phyloP scores from a whole-genome alignment of 352 stramenopile species.

The Blastocystis sp. region DNA sequence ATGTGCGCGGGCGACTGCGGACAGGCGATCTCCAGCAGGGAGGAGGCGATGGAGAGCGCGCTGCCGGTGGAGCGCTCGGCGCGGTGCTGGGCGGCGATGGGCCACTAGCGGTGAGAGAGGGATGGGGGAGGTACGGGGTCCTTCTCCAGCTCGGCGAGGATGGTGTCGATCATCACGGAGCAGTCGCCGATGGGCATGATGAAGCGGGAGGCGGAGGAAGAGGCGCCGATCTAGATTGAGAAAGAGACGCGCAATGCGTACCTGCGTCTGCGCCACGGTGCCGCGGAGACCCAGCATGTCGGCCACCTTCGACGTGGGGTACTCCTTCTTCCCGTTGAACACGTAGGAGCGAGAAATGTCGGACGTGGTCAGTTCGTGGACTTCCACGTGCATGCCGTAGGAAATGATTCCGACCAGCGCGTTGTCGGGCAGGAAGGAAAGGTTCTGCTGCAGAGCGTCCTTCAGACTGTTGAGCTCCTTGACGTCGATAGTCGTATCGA shows the following conservation, averaged over 20 bases:
- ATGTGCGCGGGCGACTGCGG: slow-evolving; percentile 90
- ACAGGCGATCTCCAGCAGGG: slow-evolving; percentile 91
- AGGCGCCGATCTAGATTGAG: slow-evolving; percentile 72
- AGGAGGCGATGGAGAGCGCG: slow-evolving; percentile 92
- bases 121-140: slow-evolving; percentile 81
- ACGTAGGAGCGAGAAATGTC: slow-evolving; percentile 95
- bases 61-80: slow-evolving; percentile 92
- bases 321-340: slow-evolving; percentile 98
- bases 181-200: slow-evolving; percentile 94
- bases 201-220: slow-evolving; percentile 82
- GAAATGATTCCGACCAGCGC: slow-evolving; percentile 96
- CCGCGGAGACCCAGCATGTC: slow-evolving; percentile 90
- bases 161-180: slow-evolving; percentile 93
- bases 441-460: slow-evolving; percentile 85
- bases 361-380: slow-evolving; percentile 95
- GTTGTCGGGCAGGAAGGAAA: slow-evolving; percentile 96
- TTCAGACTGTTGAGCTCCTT: slow-evolving; percentile 96
- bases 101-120: slow-evolving; percentile 81
- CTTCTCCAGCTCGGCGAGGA: slow-evolving; percentile 94
- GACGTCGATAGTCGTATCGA: slow-evolving; percentile 95
- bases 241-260: not conserved
- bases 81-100: slow-evolving; percentile 91
- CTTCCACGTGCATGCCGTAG: slow-evolving; percentile 97
- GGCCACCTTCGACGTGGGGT: slow-evolving; percentile 90
- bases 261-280: slow-evolving; percentile 75